Evolutionary conservation across 768 basidiomycete species (phyloP), one percentile per base, ranked within the genome.

Genomic region (Tulasnella sp.): DNA sequence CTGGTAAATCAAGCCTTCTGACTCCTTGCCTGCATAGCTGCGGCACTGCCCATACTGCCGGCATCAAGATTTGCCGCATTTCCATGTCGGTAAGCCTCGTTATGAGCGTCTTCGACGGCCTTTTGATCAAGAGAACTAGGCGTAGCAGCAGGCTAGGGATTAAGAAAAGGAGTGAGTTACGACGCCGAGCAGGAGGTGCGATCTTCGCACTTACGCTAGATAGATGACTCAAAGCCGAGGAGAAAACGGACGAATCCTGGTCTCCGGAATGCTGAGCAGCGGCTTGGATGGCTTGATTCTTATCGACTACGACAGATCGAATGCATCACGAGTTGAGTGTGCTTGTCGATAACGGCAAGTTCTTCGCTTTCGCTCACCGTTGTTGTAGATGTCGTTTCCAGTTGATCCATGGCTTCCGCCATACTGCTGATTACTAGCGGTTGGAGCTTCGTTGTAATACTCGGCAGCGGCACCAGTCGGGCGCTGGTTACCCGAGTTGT

Each of bases 11-110:
- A 22, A 74, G n/a, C n/a, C n/a, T n/a, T 59, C 26, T 8, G 26
- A 29, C 22, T 11, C 22, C 79, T 72, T 72, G 87, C 89, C 83
- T 91, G 85, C 75, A 91, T 74, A 16, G 92, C 92, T 22, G 92
- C 92, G 32, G 92, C 92, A 73, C 89, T 84, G 22, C 92, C 92
- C 73, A 93, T 79, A 16, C 86, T 83, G 35, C 82, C 80, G 2
- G 92, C 90, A 74, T 82, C 83, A 77, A 94, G 74, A n/a, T 78
- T 80, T 29, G 82, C 77, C 0, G 85, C 82, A 41, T 86, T 82
- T 6, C 84, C 85, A 62, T 86, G 76, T 41, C 41, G n/a, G 52
- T 72, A 72, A 19, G 66, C 72, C 34, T 37, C 19, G 26, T 59
- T 47, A 39, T 74, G 72, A 26, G 62, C 66, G 3, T 74, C 17